Conservation (phyloP, 305 asterid species). For the Fraxinus latifolia region DNA sequence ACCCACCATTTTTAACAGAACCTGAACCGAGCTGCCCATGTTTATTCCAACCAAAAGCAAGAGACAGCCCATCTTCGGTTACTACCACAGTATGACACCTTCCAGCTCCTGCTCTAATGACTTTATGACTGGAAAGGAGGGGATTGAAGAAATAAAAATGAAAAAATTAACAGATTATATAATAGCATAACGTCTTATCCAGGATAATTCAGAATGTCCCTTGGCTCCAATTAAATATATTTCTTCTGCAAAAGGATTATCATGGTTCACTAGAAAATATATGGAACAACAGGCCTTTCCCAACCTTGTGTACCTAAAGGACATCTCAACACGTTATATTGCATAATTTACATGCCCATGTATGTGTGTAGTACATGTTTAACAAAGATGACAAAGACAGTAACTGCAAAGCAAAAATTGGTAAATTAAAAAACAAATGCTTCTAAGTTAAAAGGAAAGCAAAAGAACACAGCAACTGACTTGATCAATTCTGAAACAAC, state of each 20-base stretch:
- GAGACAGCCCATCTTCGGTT: conserved; percentile 67
- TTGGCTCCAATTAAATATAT: not conserved
- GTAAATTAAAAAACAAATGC: not conserved
- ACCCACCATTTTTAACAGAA: conserved; percentile 70
- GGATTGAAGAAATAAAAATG: not conserved
- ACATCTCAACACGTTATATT: not conserved
- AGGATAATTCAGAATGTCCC: not conserved
- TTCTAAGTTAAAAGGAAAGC: not conserved
- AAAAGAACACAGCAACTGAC: conserved; percentile 38
- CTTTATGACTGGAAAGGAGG: conserved; percentile 54
- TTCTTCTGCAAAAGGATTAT: not conserved
- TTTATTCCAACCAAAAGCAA: conserved; percentile 96
- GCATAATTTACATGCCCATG: not conserved
- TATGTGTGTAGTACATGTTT: not conserved
- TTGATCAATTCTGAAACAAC: conserved; percentile 73
- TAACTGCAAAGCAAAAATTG: not conserved
- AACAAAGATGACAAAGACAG: conserved; percentile 1
- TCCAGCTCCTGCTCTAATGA: conserved; percentile 77
- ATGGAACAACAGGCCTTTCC: not conserved
- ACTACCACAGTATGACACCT: conserved; percentile 83
- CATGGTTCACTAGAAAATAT: not conserved
- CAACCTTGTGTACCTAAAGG: not conserved
- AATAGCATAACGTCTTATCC: not conserved
- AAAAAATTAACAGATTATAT: conserved; percentile 4
- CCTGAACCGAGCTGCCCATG: conserved; percentile 93